phyloP scores from a whole-genome alignment of 1,139 yeast species.

The Lodderomyces beijingensis region DNA sequence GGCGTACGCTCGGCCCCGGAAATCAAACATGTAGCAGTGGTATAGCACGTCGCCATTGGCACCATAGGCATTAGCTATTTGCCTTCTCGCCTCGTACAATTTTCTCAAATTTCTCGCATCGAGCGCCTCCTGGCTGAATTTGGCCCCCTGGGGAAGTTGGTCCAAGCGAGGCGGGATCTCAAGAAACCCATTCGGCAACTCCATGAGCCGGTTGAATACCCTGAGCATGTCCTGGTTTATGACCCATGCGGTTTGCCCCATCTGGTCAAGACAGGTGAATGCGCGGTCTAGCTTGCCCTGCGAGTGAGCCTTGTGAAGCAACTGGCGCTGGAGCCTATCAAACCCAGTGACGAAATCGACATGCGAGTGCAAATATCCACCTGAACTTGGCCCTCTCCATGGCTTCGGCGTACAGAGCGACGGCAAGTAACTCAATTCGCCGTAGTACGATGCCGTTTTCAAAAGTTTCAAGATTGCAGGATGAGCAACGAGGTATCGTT shows the following conservation, averaged over 20 bases:
- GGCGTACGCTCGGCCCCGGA: slow-evolving; percentile 43
- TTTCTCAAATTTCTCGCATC: slow-evolving; percentile 19
- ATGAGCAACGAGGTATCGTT: too few species aligned
- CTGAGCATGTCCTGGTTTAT: slow-evolving; percentile 24
- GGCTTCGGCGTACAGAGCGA: slow-evolving; percentile 37
- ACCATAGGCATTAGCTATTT: slow-evolving; percentile 24
- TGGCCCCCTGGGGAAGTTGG: background rate
- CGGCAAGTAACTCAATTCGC: slow-evolving; percentile 21
- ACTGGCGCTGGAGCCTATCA: slow-evolving; percentile 18
- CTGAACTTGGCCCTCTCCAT: slow-evolving; percentile 32
- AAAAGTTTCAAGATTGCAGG: background rate
- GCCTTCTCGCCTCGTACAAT: slow-evolving; percentile 19
- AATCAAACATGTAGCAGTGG: slow-evolving; percentile 39
- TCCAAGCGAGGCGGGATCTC: slow-evolving; percentile 21
- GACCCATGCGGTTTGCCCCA: slow-evolving; percentile 36
- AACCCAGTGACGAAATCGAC: slow-evolving; percentile 24
- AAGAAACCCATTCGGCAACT: slow-evolving; percentile 22
- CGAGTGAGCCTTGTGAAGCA: slow-evolving; percentile 23
- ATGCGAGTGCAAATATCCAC: slow-evolving; percentile 31
- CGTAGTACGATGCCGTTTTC: background rate
- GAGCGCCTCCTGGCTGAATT: slow-evolving; percentile 6
- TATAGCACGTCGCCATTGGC: slow-evolving; percentile 35
- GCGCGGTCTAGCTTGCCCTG: slow-evolving; percentile 33
- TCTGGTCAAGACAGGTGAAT: slow-evolving; percentile 26
- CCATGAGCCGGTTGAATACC: slow-evolving; percentile 22